These are phyloP conservation scores for Dryas alaskensis DNA, from an alignment of 306 rosid species.

Conservation along the genomic window DNA sequence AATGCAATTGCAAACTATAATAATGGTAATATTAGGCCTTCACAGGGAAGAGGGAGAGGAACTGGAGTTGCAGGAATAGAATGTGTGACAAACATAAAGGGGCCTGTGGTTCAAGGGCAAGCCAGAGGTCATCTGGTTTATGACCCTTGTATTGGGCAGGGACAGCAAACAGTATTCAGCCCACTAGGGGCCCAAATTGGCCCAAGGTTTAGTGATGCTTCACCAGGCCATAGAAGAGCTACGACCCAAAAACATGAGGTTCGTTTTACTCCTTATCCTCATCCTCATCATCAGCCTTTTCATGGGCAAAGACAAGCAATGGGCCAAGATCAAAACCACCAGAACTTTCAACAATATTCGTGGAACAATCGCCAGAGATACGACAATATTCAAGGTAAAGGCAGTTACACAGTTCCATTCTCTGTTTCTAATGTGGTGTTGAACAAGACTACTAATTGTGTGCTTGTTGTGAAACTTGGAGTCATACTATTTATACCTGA, in stretches of 20 bases:
- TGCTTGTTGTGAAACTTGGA: not conserved
- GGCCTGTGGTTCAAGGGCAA: not conserved
- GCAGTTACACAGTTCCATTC: not conserved
- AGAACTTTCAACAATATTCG: not conserved
- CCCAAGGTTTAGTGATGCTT: not conserved
- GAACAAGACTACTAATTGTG: not conserved
- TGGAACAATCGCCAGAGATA: not conserved
- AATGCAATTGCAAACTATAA: not conserved
- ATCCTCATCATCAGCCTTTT: not conserved
- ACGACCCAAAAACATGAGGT: not conserved
- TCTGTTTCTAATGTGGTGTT: not conserved
- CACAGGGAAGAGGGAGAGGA: not conserved
- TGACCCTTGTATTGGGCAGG: constrained; percentile 2
- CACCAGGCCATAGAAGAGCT: not conserved
- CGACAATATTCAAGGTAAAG: constrained; percentile 8
- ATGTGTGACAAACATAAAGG: not conserved
- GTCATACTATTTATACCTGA: too few relatives aligned
- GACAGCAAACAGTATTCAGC: not conserved
- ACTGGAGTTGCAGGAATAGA: not conserved
- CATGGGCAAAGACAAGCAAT: constrained; percentile 7
- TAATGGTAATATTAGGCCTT: not conserved
- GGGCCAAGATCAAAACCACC: constrained; percentile 3
- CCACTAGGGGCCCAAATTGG: not conserved
- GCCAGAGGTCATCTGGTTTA: not conserved
- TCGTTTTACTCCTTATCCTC: constrained; percentile 4